phyloP scores from a whole-genome alignment of 192 early-diverging fungal genomes.

The Mortierella alpina region DNA sequence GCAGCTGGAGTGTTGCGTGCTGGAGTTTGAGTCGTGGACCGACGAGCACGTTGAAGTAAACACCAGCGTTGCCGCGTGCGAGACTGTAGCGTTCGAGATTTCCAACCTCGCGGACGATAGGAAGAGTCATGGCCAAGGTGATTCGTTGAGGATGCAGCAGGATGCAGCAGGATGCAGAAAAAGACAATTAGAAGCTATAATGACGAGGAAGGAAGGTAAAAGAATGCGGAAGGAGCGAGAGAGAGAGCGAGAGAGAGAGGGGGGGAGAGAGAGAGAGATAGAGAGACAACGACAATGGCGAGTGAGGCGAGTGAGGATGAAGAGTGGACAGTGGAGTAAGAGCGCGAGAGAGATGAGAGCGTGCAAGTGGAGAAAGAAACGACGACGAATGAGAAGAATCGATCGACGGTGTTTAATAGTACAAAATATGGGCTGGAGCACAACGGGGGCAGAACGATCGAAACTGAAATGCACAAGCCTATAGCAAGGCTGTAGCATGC shows the following conservation, averaged over 20 bases:
- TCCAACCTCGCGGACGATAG: conserved; percentile 25
- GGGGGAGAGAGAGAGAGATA: conserved; percentile 1
- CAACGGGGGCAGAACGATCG: no score
- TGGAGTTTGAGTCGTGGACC: conserved; percentile 17
- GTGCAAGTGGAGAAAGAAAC: background rate
- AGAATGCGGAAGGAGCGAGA: background rate
- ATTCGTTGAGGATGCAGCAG: background rate
- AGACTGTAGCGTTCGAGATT: conserved; percentile 34
- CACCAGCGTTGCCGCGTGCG: conserved; percentile 13
- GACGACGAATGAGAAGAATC: background rate
- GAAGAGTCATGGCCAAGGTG: conserved; percentile 5
- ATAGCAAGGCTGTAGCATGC: no score
- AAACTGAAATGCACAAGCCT: no score
- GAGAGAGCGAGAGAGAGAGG: background rate
- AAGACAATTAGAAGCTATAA: background rate
- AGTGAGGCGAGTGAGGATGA: background rate
- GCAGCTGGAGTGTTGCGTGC: background rate
- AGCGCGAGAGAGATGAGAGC: background rate
- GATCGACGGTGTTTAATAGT: background rate
- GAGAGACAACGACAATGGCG: background rate
- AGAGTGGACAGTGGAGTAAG: background rate
- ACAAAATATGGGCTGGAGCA: background rate
- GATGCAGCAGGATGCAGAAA: background rate
- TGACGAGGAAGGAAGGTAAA: background rate
- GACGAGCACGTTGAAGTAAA: conserved; percentile 33